Base-by-base conservation (phyloP, 129 eudicot genomes). In the Oenanthe sinensis region DNA sequence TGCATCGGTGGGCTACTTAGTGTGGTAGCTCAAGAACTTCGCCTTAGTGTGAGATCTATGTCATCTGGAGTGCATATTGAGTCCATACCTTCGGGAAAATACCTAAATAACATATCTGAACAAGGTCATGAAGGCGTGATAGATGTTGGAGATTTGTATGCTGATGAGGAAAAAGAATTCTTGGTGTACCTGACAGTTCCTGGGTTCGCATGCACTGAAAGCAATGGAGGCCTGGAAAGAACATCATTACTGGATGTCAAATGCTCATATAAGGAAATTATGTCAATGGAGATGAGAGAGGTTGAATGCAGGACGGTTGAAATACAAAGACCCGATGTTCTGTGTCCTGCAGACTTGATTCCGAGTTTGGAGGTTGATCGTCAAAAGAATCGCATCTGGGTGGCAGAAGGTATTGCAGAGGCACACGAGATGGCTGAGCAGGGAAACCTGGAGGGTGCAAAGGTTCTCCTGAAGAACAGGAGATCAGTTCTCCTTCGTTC, bases 1-100 rank as follows among this genome's bases (percentile, higher is more conserved):
- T 86, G 89, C 78, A 86, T 86, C 10, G 86, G 89, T 46, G 88
- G 88, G 20, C 86, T 86, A 11, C 84, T 86, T 8, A 86, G 89
- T 54, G 89, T 86, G 15, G 83, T 83, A 28, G 54, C 50, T 11
- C 86, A 83, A 69, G 76, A 86, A 63, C 78, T 78, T 24, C 71
- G 62, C 20, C 74, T 86, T 16, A 44, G 60, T 65, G 37, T 85
- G 52, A 43, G 39, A n/a, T 69, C 88, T 20, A 83, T 79, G 22
- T 78, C 83, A 16, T 77, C 79, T 75, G 83, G 83, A 11, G 88
- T 85, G 16, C 37, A n/a, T 33, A 85, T 85, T 12, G 49, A 26
- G 20, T 82, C 88, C 28, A 82, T 85, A 9, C 80, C 83, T 44
- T 85, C 88, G 5, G 88, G 88, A 50, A 78, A 49, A 54, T 81